phyloP scores from a whole-genome alignment of 2,329 filamentous ascomycete genomes.

The Arthrobotrys musiformis region DNA sequence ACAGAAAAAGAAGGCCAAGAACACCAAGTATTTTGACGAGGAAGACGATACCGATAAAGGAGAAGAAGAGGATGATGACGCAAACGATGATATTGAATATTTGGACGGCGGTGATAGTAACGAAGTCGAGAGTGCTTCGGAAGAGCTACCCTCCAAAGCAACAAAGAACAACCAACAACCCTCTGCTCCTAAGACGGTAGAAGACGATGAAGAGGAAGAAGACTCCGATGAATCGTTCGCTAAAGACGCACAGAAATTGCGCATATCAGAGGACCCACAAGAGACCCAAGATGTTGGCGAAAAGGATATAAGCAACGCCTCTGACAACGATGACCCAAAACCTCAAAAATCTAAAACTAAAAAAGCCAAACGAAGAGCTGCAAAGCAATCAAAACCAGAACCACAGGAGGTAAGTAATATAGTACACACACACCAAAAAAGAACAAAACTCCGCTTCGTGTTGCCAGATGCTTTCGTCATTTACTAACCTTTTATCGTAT shows the following conservation, averaged over 20 bases:
- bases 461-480: not conserved
- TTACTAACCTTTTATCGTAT: not conserved
- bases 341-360: slow-evolving; percentile 21
- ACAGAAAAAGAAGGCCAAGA: slow-evolving; percentile 31
- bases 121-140: not conserved
- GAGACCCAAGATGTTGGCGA: not conserved
- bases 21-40: slow-evolving; percentile 55
- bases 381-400: slow-evolving; percentile 29
- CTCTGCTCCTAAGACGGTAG: not conserved
- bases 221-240: slow-evolving; percentile 34
- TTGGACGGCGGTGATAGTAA: slow-evolving; percentile 59
- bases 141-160: slow-evolving; percentile 12
- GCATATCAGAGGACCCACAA: slow-evolving; percentile 1
- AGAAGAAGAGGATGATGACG: slow-evolving; percentile 57
- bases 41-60: slow-evolving; percentile 54
- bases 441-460: not conserved
- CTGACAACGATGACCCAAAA: slow-evolving; percentile 17
- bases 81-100: slow-evolving; percentile 19
- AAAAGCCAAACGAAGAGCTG: slow-evolving; percentile 38
- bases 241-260: slow-evolving; percentile 24
- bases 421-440: not conserved
- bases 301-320: too few species aligned
- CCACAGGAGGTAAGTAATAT: slow-evolving; percentile 31
- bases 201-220: slow-evolving; percentile 54
- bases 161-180: not conserved